Percentiles rank a stretch among this genome's conserved stretches.
phyloP scores from a whole-genome alignment of 805 yeast species.

The Brettanomyces custersianus region DNA sequence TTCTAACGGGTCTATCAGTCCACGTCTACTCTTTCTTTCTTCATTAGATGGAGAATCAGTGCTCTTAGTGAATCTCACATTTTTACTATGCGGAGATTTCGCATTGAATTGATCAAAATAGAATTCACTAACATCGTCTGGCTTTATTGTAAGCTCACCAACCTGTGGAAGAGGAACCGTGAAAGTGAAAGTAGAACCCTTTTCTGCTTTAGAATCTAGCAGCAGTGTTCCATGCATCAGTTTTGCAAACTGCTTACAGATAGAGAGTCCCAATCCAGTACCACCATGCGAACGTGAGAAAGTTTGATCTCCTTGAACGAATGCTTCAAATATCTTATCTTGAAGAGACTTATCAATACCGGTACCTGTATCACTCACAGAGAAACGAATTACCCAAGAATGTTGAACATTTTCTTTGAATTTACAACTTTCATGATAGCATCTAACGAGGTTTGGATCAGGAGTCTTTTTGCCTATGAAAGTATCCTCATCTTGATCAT shows the following conservation, averaged over 20 bases:
- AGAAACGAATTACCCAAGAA: constrained; percentile 55
- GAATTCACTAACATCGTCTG: constrained; percentile 26
- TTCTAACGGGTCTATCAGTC: background rate
- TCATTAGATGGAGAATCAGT: background rate
- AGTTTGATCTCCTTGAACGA: constrained; percentile 95
- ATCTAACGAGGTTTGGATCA: constrained; percentile 9
- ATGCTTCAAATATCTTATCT: constrained; percentile 86
- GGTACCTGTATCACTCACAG: constrained; percentile 86
- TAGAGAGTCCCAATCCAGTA: constrained; percentile 85
- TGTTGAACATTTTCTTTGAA: constrained; percentile 25
- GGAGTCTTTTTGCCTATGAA: constrained; percentile 14
- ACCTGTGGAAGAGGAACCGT: constrained; percentile 68
- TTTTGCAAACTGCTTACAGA: constrained; percentile 82
- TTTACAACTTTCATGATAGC: constrained; percentile 10
- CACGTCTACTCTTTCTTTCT: background rate
- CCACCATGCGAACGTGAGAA: constrained; percentile 89
- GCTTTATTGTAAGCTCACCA: constrained; percentile 37
- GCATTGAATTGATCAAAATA: constrained; percentile 65
- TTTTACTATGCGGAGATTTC: constrained; percentile 40
- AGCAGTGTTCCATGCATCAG: constrained; percentile 81
- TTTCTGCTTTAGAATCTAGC: constrained; percentile 64
- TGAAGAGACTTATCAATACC: constrained; percentile 83
- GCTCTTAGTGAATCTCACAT: constrained; percentile 30
- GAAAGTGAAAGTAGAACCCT: constrained; percentile 79
- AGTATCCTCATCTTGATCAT: constrained; percentile 12